Evolutionary conservation across 2,329 filamentous ascomycete species (phyloP).

Genomic region (Fusarium caatingaense): DNA sequence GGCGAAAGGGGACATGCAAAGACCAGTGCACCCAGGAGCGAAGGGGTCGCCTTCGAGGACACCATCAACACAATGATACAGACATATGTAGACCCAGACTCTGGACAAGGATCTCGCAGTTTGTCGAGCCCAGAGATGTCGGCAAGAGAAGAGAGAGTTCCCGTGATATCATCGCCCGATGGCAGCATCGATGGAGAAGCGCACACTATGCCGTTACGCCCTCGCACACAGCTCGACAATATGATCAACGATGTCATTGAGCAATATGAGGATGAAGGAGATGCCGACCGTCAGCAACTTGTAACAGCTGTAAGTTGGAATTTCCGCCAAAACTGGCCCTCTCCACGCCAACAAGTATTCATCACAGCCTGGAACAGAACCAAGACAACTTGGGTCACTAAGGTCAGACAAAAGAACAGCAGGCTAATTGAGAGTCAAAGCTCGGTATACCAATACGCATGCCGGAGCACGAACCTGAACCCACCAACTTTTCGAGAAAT

Average conservation of each 20-base stretch:
- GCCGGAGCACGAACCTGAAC: constrained; percentile 11
- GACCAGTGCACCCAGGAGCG: neutral
- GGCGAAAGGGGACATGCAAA: neutral
- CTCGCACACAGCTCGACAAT: constrained; percentile 4
- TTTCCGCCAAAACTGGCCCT: neutral
- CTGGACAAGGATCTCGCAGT: neutral
- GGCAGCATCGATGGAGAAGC: neutral
- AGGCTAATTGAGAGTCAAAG: constrained; percentile 17
- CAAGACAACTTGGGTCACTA: neutral
- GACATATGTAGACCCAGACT: neutral
- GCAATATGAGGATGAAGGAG: neutral
- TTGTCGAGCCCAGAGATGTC: neutral
- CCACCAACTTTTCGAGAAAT: neutral
- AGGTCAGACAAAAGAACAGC: neutral
- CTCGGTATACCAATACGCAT: neutral
- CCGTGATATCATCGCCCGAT: neutral
- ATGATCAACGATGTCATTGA: neutral
- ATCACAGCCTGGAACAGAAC: neutral
- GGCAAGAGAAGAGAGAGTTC: neutral
- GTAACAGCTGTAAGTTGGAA: constrained; percentile 20
- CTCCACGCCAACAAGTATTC: neutral
- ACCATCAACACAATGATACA: neutral
- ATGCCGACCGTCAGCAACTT: neutral
- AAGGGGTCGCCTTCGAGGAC: neutral
- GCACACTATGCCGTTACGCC: neutral